Base-by-base conservation (phyloP, 805 yeast species). In the Kluyveromyces starmeri region DNA sequence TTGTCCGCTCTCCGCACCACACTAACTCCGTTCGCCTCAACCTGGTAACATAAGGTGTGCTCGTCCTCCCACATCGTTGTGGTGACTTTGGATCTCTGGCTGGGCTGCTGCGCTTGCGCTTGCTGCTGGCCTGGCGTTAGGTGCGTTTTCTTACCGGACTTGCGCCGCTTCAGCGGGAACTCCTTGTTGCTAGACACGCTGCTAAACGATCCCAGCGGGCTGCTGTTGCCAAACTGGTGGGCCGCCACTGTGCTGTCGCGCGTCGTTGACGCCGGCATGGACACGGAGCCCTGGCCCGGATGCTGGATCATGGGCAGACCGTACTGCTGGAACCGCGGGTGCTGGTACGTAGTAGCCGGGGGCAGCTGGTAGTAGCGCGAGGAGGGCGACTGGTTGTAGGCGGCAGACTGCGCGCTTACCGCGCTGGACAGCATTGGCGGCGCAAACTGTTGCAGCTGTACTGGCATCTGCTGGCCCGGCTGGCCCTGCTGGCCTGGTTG, bases 41-140 rank as follows among this genome's bases (percentile, higher is more conserved):
- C 89, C 58, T 82, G 92, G 62, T 82, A 83, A 53, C 92, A 83
- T 34, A 83, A 58, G 1, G 94, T 83, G 46, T 79, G 78, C 51
- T 83, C 94, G 53, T 83, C 94, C 51, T 83, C 92, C 94, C 94
- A 83, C 71, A 79, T 72, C n/a, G 92, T 82, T 15, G 92, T 81
- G 34, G 86, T 79, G 34, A 82, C 84, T 41, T 72, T 59, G 34
- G 78, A 77, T 51, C 69, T 18, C 19, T 25, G 22, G 28, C 26
- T 11, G 14, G 11, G 26, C 13, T 23, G 26, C 15, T 17, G 22
- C 8, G 18, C 11, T 7, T 10, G 4, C 19, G 14, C 8, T 13
- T 2, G 12, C 7, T 22, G 8, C 9, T 15, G 25, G 15, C 12
- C 14, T 14, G 14, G 16, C 12, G 17, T 10, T 41, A 17, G 38